Evolutionary conservation across 2,329 filamentous ascomycete species (phyloP).

Genomic region (Epichloe coenophiala): DNA sequence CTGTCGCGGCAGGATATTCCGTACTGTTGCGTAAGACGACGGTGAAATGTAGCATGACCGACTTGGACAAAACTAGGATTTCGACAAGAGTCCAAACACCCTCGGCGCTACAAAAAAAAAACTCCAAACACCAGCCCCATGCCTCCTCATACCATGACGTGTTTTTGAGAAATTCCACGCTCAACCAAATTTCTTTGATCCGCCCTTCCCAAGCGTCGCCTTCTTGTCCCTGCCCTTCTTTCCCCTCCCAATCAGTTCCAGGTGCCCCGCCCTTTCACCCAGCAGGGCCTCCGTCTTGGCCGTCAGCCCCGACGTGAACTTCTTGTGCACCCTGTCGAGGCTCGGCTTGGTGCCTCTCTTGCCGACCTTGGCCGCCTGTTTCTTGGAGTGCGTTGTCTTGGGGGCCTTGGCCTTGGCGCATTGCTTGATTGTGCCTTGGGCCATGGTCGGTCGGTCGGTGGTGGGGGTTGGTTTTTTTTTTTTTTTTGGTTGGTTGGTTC

Average conservation of each 20-base stretch:
- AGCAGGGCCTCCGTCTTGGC: slow-evolving; percentile 43
- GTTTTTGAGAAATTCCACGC: too few species aligned
- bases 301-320: slow-evolving; percentile 40
- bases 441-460: slow-evolving; percentile 28
- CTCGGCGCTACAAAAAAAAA: too few species aligned
- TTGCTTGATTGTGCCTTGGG: slow-evolving; percentile 40
- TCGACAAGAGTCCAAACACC: too few species aligned
- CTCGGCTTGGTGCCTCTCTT: slow-evolving; percentile 34
- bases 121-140: too few species aligned
- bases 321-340: slow-evolving; percentile 40
- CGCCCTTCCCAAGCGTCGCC: slow-evolving; percentile 28
- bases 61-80: too few species aligned
- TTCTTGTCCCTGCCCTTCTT: slow-evolving; percentile 32
- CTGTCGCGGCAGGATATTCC: too few species aligned
- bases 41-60: too few species aligned
- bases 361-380: slow-evolving; percentile 30
- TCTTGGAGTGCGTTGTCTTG: slow-evolving; percentile 28
- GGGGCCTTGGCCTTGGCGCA: slow-evolving; percentile 25
- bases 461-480: neutral
- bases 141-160: too few species aligned
- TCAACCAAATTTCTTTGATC: slow-evolving; percentile 39
- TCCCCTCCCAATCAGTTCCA: slow-evolving; percentile 45
- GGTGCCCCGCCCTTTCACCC: slow-evolving; percentile 44
- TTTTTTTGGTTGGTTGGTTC: neutral
- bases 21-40: too few species aligned